Evolutionary conservation across 2,329 filamentous ascomycete species (phyloP), one percentile per base, ranked within the genome.

Genomic region (Helicocarpus griseus): DNA sequence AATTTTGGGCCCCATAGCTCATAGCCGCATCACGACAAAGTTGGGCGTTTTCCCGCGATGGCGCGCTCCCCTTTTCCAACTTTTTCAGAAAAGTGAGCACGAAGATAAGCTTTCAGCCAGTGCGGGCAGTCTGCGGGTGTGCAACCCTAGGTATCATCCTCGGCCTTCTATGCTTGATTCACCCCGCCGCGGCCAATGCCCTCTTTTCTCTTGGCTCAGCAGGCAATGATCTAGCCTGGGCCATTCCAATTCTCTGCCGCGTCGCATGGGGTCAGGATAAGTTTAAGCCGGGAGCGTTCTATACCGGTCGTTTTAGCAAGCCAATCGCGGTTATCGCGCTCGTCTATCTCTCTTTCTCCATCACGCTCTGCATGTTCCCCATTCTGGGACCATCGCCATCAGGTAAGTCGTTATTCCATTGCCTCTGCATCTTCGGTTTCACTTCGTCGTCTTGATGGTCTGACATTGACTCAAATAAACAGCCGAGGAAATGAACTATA

Each of bases 41-140:
- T 28, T 84, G 80, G 80, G 80, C 80, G 0, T 83, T 83, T 61
- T 78, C 77, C 7, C 74, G 80, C 22, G 80, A 83, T 58, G 79
- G 78, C 1, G 80, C 79, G 1, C 69, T 83, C 1, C 80, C 80
- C 0, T 82, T 83, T 61, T 80, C 77, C 1, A 63, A 55, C 4
- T 81, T 78, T 64, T 79, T 82, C 64, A 71, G 78, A 29, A 71
- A 73, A 5, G 77, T 83, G 60, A 78, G 73, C 56, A 73, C 73
- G 53, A 69, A 68, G 1, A 73, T 82, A 38, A 76, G 75, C 9
- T 79, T 76, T 57, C 82, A 81, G 49, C 80, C 80, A 0, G 68
- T 82, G 8, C 74, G 78, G 31, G 72, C 77, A 3, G 70, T 82
- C 54, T 77, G 77, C 70, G 78, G 75, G 11, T 75, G 77, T 49